Conservation (phyloP, 805 yeast genomes). For the Saccharomycopsis synnaedendra region DNA sequence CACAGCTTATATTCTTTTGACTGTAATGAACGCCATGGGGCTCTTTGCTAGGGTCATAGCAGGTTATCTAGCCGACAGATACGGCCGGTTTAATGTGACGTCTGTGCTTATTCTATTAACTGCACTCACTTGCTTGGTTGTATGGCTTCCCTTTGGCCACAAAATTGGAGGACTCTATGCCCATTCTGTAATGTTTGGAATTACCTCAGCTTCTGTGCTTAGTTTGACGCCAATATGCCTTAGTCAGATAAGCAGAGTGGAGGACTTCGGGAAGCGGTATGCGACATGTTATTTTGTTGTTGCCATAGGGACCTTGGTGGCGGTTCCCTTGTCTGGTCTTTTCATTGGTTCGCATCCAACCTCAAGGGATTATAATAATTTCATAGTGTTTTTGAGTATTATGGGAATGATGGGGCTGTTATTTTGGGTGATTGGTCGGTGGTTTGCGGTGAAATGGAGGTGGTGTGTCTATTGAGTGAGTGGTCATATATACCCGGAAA, state of each 20-base stretch:
- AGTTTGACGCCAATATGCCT: conserved; percentile 51
- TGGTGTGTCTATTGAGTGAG: conserved; percentile 1
- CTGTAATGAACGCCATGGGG: conserved; percentile 27
- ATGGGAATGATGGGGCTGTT: conserved; percentile 28
- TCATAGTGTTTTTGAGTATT: conserved; percentile 26
- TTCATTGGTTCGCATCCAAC: conserved; percentile 28
- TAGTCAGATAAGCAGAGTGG: conserved; percentile 45
- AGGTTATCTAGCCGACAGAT: conserved; percentile 25
- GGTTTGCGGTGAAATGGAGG: conserved; percentile 24
- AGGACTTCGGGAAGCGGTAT: conserved; percentile 44
- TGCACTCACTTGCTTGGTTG: conserved; percentile 24
- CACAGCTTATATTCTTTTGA: conserved; percentile 30
- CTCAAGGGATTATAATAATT: conserved; percentile 25
- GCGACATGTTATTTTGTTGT: conserved; percentile 48
- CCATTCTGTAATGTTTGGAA: conserved; percentile 41
- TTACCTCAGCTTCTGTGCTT: conserved; percentile 44
- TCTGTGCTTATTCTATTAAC: conserved; percentile 27
- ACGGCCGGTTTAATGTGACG: conserved; percentile 40
- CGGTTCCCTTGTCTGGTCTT: conserved; percentile 40
- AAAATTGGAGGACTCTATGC: conserved; percentile 28
- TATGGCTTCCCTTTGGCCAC: conserved; percentile 35
- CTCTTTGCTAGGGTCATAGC: conserved; percentile 26
- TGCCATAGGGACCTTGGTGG: conserved; percentile 36
- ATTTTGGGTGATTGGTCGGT: conserved; percentile 35
- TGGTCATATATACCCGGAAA: neutral